phyloP scores from a whole-genome alignment of 2,329 filamentous ascomycete species.

The Allantophomopsis cytisporea region DNA sequence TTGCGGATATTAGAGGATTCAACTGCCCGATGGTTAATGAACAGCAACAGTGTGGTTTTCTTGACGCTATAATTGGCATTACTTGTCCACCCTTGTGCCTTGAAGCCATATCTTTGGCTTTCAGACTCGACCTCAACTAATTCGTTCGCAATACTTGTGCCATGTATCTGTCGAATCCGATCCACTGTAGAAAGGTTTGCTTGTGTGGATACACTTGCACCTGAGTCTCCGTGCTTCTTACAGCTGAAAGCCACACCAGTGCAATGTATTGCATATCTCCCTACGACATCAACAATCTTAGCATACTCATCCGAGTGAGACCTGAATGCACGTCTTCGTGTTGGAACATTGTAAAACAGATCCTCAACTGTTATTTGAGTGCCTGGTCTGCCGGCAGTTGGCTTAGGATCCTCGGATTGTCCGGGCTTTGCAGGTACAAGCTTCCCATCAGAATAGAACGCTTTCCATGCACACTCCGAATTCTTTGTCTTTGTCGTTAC shows the following conservation, averaged over 20 bases:
- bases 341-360: slow-evolving; percentile 92
- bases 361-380: slow-evolving; percentile 97
- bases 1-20: slow-evolving; percentile 84
- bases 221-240: slow-evolving; percentile 87
- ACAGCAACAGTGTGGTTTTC: slow-evolving; percentile 73
- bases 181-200: slow-evolving; percentile 60
- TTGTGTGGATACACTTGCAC: slow-evolving; percentile 68
- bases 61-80: slow-evolving; percentile 95
- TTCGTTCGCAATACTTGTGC: slow-evolving; percentile 73
- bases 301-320: slow-evolving; percentile 91
- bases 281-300: slow-evolving; percentile 92
- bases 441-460: slow-evolving; percentile 73
- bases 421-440: slow-evolving; percentile 77
- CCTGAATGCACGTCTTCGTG: slow-evolving; percentile 75
- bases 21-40: slow-evolving; percentile 93
- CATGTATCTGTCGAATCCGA: slow-evolving; percentile 83
- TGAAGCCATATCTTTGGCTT: slow-evolving; percentile 74
- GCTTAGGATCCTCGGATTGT: slow-evolving; percentile 73
- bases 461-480: slow-evolving; percentile 81
- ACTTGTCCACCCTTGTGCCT: slow-evolving; percentile 65
- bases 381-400: slow-evolving; percentile 73
- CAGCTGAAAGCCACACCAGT: slow-evolving; percentile 86
- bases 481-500: slow-evolving; percentile 89
- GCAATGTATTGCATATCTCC: slow-evolving; percentile 88
- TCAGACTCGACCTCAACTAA: slow-evolving; percentile 61